Evolutionary conservation across 2,329 filamentous ascomycete genomes (phyloP).

Genomic region (Fusarium siculi): DNA sequence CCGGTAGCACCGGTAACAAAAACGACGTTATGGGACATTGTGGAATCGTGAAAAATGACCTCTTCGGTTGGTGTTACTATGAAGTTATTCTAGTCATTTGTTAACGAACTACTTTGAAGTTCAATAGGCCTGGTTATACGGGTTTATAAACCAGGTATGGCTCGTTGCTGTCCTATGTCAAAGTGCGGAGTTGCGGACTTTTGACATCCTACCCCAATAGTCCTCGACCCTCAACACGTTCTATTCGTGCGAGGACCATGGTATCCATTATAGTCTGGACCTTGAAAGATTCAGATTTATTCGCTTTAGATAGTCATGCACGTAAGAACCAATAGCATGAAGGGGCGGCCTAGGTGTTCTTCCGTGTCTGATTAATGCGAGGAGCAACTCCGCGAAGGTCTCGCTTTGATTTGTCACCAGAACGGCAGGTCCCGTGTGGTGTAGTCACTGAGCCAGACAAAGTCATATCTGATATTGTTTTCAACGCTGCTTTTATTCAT

Average conservation of each 20-base stretch:
- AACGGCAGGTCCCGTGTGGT: background rate
- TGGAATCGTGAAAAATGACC: too few species aligned
- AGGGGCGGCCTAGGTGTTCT: background rate
- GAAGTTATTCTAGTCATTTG: too few species aligned
- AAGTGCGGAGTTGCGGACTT: constrained; percentile 4
- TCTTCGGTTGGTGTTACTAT: fast-evolving
- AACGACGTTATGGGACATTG: background rate
- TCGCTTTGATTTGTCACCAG: background rate
- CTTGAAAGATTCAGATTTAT: background rate
- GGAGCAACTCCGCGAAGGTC: background rate
- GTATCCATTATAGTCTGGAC: background rate
- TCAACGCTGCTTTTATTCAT: background rate
- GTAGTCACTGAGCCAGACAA: too few species aligned
- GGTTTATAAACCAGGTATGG: background rate
- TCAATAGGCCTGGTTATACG: fast-evolving
- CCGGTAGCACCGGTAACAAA: constrained; percentile 13
- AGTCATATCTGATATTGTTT: too few species aligned
- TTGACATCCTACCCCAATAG: background rate
- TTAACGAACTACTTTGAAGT: too few species aligned
- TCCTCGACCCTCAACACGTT: background rate
- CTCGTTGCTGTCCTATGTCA: background rate
- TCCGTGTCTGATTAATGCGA: background rate
- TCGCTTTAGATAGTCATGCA: background rate
- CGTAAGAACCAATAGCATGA: background rate
- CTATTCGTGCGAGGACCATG: background rate